Conservation (phyloP, 208 protist species). For the Porcisia deanei region DNA sequence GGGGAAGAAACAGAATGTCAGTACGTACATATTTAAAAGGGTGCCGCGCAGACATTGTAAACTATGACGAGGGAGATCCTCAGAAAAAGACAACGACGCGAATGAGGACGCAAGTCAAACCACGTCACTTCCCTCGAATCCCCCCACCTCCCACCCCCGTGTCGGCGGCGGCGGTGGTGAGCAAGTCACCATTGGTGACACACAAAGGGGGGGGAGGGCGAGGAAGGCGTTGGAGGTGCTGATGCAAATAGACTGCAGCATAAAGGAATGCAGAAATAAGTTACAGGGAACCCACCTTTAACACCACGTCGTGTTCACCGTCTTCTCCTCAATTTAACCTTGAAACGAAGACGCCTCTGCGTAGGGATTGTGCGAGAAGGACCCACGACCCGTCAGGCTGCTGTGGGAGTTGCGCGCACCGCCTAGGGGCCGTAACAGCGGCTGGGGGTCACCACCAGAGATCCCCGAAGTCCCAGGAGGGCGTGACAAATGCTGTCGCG, state of each 20-base stretch:
- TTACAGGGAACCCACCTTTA: too few species aligned
- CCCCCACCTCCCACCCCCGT: too few species aligned
- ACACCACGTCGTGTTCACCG: too few species aligned
- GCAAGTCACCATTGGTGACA: background rate
- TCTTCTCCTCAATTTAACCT: background rate
- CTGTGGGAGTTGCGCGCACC: slow-evolving; percentile 7
- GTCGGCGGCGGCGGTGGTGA: background rate
- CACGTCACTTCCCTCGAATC: background rate
- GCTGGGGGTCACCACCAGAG: slow-evolving; percentile 16
- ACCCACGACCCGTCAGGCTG: slow-evolving; percentile 26
- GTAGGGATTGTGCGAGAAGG: slow-evolving; percentile 77
- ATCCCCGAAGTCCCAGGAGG: background rate
- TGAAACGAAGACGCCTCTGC: slow-evolving; percentile 59
- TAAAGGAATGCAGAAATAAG: background rate
- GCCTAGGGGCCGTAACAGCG: slow-evolving; percentile 29
- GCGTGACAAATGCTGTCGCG: background rate
- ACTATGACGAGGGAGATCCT: background rate
- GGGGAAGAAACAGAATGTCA: slow-evolving; percentile 1
- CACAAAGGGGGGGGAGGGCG: background rate
- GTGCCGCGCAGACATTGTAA: background rate
- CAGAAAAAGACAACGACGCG: background rate
- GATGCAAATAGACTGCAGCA: slow-evolving; percentile 1
- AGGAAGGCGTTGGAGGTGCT: background rate
- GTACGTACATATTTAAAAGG: background rate
- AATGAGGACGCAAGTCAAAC: background rate